These are phyloP conservation scores for Maudiozyma barnettii DNA, from an alignment of 805 yeast species.

Conservation along the genomic window DNA sequence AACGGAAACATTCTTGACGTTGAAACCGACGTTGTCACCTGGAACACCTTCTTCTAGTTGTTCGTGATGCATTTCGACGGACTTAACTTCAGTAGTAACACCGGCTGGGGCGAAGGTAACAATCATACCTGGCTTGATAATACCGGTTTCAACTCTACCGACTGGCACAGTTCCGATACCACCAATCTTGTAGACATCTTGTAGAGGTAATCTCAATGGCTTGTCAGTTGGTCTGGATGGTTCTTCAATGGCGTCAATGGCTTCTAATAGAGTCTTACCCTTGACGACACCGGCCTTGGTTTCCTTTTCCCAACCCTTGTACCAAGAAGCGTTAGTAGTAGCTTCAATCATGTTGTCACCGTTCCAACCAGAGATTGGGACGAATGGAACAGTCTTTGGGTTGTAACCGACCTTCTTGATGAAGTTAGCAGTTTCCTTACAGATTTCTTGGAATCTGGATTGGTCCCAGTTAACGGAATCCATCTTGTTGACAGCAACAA, in stretches of 20 bases:
- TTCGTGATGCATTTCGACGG: conserved; percentile 85
- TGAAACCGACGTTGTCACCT: conserved; percentile 89
- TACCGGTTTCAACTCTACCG: conserved; percentile 91
- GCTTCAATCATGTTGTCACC: conserved; percentile 91
- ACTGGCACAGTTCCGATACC: conserved; percentile 89
- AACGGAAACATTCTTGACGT: conserved; percentile 83
- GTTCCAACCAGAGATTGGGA: conserved; percentile 87
- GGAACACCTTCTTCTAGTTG: conserved; percentile 70
- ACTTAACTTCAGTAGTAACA: conserved; percentile 82
- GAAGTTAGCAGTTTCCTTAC: conserved; percentile 69
- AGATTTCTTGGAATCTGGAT: conserved; percentile 68
- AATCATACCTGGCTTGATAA: conserved; percentile 85
- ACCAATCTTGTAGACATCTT: conserved; percentile 90
- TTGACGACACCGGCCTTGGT: conserved; percentile 58
- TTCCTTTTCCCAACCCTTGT: conserved; percentile 79
- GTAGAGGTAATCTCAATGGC: conserved; percentile 84
- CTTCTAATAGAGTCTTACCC: conserved; percentile 79
- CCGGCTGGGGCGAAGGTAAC: conserved; percentile 86
- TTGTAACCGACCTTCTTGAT: conserved; percentile 80
- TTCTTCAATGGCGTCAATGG: conserved; percentile 75
- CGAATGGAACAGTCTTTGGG: conserved; percentile 76
- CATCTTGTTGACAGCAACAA: conserved; percentile 92
- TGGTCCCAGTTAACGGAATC: conserved; percentile 86
- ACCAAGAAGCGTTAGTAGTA: conserved; percentile 76
- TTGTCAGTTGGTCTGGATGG: conserved; percentile 74